These are phyloP conservation scores for Ophiosphaerella herpotricha DNA, from an alignment of 2,329 filamentous ascomycete genomes.

Conservation along the genomic window DNA sequence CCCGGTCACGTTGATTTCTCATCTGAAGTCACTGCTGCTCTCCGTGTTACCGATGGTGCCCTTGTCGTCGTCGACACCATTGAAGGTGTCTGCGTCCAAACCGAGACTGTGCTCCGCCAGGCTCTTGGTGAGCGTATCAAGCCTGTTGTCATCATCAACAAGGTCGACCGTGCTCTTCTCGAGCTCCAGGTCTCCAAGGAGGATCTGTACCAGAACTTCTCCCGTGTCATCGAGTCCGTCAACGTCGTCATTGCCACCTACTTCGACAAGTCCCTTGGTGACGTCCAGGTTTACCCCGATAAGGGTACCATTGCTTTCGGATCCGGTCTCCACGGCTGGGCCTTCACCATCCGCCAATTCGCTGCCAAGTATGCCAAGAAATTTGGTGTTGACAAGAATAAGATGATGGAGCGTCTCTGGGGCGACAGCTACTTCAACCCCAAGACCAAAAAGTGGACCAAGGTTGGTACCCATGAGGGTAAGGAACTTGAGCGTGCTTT, in stretches of 20 bases:
- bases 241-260: conserved; percentile 99
- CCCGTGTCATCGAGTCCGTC: conserved; percentile 98
- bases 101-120: conserved; percentile 98
- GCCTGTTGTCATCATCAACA: conserved; percentile 99
- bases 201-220: conserved; percentile 99
- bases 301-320: conserved; percentile 98
- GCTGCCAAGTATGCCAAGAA: conserved; percentile 97
- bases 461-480: conserved; percentile 78
- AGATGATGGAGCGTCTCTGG: conserved; percentile 99
- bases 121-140: conserved; percentile 99
- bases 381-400: conserved; percentile 99
- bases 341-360: conserved; percentile 98
- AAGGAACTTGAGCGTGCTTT: conserved; percentile 96
- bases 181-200: conserved; percentile 99
- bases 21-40: conserved; percentile 97
- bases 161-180: conserved; percentile 99
- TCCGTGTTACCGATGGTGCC: conserved; percentile 99
- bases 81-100: conserved; percentile 99
- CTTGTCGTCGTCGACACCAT: conserved; percentile 99
- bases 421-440: conserved; percentile 99
- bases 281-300: conserved; percentile 98
- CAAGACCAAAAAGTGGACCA: conserved; percentile 99
- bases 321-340: conserved; percentile 99
- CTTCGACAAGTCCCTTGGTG: conserved; percentile 94
- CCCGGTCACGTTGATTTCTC: conserved; percentile 99